Conservation (phyloP, 345 rosid species). For the Gossypium sturtianum region DNA sequence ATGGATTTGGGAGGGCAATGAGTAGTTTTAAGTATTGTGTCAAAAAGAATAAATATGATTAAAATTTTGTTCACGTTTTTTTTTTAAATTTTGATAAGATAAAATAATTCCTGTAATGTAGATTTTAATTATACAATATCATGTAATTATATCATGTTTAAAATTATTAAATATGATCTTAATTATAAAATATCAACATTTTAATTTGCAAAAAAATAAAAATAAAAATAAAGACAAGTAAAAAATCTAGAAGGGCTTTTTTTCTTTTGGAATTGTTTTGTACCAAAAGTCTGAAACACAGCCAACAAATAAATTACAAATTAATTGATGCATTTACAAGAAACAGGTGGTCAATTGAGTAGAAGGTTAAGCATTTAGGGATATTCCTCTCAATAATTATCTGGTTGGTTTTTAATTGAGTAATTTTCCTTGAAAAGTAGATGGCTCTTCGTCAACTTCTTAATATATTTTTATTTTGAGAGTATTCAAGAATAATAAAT, state of each 20-base stretch:
- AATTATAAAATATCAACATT: not conserved
- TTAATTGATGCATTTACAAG: not conserved
- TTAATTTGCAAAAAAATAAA: no score
- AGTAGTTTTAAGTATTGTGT: fast-evolving
- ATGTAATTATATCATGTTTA: no score
- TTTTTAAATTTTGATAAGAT: not conserved
- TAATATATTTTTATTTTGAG: no score
- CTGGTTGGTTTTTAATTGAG: no score
- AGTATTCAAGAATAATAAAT: no score
- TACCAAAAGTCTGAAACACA: not conserved
- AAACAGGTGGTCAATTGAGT: not conserved
- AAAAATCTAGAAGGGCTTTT: not conserved
- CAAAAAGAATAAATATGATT: no score
- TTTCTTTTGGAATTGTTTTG: not conserved
- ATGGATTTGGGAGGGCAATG: fast-evolving
- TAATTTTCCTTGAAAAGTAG: no score
- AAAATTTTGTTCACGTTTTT: fast-evolving
- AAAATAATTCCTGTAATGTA: not conserved
- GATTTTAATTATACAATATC: not conserved
- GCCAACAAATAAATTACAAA: not conserved
- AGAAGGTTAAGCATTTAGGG: not conserved
- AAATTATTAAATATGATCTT: no score
- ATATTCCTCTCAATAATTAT: no score
- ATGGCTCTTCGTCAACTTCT: fast-evolving
- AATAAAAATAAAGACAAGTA: no score